These are phyloP conservation scores for Medicago lupulina DNA, from an alignment of 306 rosid genomes.

Conservation along the genomic window DNA sequence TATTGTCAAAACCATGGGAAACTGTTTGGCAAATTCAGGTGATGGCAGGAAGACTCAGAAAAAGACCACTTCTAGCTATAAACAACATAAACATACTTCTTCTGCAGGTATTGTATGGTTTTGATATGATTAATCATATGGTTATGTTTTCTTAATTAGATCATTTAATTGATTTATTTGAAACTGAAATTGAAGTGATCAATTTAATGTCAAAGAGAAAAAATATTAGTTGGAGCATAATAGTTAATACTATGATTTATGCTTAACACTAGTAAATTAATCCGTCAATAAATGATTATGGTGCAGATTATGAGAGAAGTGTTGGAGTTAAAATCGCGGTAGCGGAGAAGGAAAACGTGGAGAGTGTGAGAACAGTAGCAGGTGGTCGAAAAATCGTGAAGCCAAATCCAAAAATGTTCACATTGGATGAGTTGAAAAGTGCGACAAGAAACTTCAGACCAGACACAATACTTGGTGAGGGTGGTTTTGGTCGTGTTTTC, in stretches of 20 bases:
- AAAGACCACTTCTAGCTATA: neutral
- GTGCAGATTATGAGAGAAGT: neutral
- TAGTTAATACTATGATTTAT: no score
- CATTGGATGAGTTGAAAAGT: constrained; percentile 66
- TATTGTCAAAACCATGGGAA: constrained; percentile 37
- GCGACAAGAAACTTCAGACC: constrained; percentile 85
- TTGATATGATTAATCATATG: neutral
- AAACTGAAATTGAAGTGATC: no score
- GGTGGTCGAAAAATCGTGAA: constrained; percentile 12
- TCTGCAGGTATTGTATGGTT: neutral
- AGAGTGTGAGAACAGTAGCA: no score
- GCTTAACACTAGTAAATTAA: no score
- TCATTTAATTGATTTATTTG: neutral
- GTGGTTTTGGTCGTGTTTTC: constrained; percentile 92
- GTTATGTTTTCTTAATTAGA: neutral
- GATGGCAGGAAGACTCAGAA: neutral
- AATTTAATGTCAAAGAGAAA: no score
- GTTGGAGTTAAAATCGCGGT: neutral
- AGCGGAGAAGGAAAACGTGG: neutral
- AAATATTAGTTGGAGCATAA: neutral
- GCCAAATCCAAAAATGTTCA: constrained; percentile 53
- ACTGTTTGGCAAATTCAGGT: constrained; percentile 27
- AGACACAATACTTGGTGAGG: constrained; percentile 73
- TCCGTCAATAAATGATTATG: neutral
- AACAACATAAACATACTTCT: neutral